A percentile compares a stretch with the other conserved stretches of the same genome.
phyloP scores from a whole-genome alignment of 2,329 filamentous ascomycete species.

The Fusarium temperatum region DNA sequence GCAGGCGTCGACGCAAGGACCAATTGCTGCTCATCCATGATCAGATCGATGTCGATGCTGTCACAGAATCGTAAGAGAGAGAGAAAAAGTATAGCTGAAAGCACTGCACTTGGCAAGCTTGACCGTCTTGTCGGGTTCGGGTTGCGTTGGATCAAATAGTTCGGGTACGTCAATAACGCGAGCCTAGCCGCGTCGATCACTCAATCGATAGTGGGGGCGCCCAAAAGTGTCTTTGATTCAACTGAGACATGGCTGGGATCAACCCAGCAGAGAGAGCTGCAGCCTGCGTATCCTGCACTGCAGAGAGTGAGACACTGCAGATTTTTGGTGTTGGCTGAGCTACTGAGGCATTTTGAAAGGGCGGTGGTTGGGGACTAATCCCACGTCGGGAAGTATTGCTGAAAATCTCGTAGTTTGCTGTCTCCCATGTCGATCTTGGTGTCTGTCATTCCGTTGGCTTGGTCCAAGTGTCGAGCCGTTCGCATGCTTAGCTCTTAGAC shows the following conservation, averaged over 20 bases:
- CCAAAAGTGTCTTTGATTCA: slow-evolving; percentile 19
- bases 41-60: neutral
- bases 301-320: neutral
- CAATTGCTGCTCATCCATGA: slow-evolving; percentile 31
- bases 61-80: neutral
- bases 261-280: neutral
- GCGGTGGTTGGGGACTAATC: slow-evolving; percentile 28
- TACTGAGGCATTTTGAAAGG: slow-evolving; percentile 33
- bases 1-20: slow-evolving; percentile 42
- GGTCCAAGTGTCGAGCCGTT: slow-evolving; percentile 22
- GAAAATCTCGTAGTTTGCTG: slow-evolving; percentile 6
- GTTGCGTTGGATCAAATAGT: slow-evolving; percentile 29
- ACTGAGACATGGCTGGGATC: slow-evolving; percentile 35
- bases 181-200: slow-evolving; percentile 23
- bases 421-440: slow-evolving; percentile 22
- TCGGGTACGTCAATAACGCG: slow-evolving; percentile 24
- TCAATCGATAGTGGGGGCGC: neutral
- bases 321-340: slow-evolving; percentile 14
- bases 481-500: slow-evolving; percentile 9
- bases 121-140: slow-evolving; percentile 6
- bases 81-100: neutral
- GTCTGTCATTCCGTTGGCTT: slow-evolving; percentile 20
- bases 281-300: neutral
- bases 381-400: slow-evolving; percentile 6
- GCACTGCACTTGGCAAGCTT: slow-evolving; percentile 8